Base-by-base conservation (phyloP, 257 asterid species). In the Solanum clarkiae region DNA sequence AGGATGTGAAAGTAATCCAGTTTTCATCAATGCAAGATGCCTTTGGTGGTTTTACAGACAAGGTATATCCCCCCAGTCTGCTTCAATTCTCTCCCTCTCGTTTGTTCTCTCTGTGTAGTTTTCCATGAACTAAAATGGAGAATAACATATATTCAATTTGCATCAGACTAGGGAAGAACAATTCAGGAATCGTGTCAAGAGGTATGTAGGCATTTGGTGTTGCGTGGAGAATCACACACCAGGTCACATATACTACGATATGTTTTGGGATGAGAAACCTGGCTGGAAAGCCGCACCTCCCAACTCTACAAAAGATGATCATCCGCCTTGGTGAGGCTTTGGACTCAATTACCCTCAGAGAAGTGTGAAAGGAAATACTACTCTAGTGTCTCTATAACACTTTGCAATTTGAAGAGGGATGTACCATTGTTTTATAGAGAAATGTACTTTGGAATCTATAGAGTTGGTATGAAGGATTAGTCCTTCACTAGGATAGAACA, bases 211-310 rank as follows among this genome's bases (percentile, higher is more conserved):
- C 68, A 92, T 94, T 83, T 97, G 99, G 99, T 97, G 99, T 85
- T 97, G 99, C 18, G 95, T 94, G 57, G 92, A 88, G 55, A 54
- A 93, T 89, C 91, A 88, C 74, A 89, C 90, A 36, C 97, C 95
- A 4, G 99, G 99, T 42, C 98, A 95, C 88, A 93, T 97, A 88
- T 95, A 92, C 80, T 97, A 97, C 83, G 98, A 97, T 87, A 93
- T 93, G 85, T 97, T 92, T 82, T 97, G 99, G 99, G 99, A 97
- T 82, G 99, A 97, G 89, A 97, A 95, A 82, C 98, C 98, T 4
- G 87, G 56, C 8, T 97, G 99, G 99, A 95, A 97, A 88, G 95
- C 99, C 1, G 83, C 83, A 59, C 95, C 99, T 14, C 99, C 99
- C 51, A 94, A 91, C 88, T 90, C 93, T 84, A 93, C 92, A 26